Conservation (phyloP, 2,329 filamentous ascomycete genomes). For the Exophiala lecanii-corni region DNA sequence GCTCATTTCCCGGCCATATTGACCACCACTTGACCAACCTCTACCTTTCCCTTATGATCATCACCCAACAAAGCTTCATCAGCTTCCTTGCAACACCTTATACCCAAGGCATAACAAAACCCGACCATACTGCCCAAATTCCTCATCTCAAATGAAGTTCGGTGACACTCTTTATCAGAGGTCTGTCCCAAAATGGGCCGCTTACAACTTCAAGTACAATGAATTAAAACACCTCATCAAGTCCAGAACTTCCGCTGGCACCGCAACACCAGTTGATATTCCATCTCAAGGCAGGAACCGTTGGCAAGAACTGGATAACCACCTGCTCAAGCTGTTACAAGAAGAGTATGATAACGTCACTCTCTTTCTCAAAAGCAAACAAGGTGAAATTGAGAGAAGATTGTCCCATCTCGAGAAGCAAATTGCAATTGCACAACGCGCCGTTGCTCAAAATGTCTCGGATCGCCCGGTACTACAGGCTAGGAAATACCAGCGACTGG, state of each 20-base stretch:
- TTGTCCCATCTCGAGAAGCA: constrained; percentile 45
- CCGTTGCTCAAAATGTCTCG: constrained; percentile 12
- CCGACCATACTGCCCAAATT: not conserved
- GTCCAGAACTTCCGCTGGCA: constrained; percentile 66
- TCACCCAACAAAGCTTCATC: not conserved
- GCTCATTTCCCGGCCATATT: no score
- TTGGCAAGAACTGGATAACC: constrained; percentile 62
- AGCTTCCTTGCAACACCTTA: not conserved
- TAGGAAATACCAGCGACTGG: constrained; percentile 46
- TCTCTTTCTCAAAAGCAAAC: constrained; percentile 74
- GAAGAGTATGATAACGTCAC: constrained; percentile 72
- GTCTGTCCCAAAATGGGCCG: constrained; percentile 77
- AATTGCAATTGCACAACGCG: constrained; percentile 29
- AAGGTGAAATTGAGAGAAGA: constrained; percentile 68
- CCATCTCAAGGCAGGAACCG: constrained; percentile 61
- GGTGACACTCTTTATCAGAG: constrained; percentile 67
- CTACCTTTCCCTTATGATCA: not conserved
- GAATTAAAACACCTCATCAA: constrained; percentile 82
- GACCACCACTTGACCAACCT: not conserved
- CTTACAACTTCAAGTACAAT: constrained; percentile 86
- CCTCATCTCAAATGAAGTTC: constrained; percentile 61
- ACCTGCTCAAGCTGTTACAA: constrained; percentile 66
- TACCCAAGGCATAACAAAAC: no score
- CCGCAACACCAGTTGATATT: constrained; percentile 64
- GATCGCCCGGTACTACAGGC: constrained; percentile 20